Conservation (phyloP, 768 basidiomycete species). For the Myochromella boudieri region DNA sequence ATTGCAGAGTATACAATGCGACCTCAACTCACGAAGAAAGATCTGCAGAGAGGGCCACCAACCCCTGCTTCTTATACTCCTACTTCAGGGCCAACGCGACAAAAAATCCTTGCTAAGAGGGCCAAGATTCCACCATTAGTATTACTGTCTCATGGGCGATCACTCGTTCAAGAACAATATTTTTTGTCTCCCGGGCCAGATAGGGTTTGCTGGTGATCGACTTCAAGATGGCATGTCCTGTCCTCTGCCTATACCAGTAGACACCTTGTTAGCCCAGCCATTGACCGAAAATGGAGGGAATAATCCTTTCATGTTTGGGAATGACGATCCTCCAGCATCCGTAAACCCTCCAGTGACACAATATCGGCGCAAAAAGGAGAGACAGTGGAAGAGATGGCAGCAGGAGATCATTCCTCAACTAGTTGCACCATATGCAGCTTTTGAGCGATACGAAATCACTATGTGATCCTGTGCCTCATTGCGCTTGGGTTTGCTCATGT, state of each 20-base stretch:
- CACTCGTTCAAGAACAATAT: not conserved
- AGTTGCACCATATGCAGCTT: not conserved
- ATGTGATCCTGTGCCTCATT: not conserved
- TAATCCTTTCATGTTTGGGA: not conserved
- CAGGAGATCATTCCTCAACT: not conserved
- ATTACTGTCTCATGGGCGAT: slow-evolving; percentile 1
- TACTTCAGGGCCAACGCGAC: not conserved
- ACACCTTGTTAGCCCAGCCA: not conserved
- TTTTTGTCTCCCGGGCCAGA: not conserved
- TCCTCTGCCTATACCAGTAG: not conserved
- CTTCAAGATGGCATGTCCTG: not conserved
- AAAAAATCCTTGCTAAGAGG: not conserved
- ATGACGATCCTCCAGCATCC: not conserved
- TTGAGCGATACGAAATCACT: not conserved
- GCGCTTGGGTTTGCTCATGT: not conserved
- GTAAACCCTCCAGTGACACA: not conserved
- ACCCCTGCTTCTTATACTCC: not conserved
- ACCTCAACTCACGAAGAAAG: not conserved
- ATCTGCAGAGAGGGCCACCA: not conserved
- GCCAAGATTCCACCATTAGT: not conserved
- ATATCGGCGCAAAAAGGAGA: slow-evolving; percentile 1
- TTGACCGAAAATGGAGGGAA: not conserved
- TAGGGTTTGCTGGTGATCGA: slow-evolving; percentile 1
- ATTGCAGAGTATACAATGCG: too few species aligned
- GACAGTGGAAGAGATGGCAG: slow-evolving; percentile 7